phyloP scores from a whole-genome alignment of 495 filamentous ascomycete genomes.

The Tuber indicum region DNA sequence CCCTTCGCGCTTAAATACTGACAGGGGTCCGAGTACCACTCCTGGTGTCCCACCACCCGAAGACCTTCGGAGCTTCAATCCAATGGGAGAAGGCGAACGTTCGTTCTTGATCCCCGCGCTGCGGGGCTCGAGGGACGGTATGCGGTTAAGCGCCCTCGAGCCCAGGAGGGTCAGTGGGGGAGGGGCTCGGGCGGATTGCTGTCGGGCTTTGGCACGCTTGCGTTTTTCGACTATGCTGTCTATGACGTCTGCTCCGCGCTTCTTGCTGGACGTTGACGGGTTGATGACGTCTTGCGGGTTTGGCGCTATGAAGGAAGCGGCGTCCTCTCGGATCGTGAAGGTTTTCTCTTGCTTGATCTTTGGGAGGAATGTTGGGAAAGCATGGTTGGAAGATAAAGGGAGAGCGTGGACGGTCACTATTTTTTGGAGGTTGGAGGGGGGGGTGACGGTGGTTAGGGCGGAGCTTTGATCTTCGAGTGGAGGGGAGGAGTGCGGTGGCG shows the following conservation, averaged over 20 bases:
- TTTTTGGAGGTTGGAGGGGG: slow-evolving; percentile 8
- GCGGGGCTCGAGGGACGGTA: slow-evolving; percentile 5
- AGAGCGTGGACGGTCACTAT: slow-evolving; percentile 37
- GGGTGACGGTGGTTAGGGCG: background rate
- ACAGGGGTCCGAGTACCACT: background rate
- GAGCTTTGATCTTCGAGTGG: slow-evolving; percentile 8
- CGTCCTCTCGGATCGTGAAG: slow-evolving; percentile 3
- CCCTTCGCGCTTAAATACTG: background rate
- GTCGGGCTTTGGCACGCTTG: slow-evolving; percentile 24
- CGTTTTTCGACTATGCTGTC: slow-evolving; percentile 36
- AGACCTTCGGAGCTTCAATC: background rate
- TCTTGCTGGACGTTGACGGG: slow-evolving; percentile 31
- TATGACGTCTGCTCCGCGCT: slow-evolving; percentile 37
- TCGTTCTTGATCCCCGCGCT: slow-evolving; percentile 20
- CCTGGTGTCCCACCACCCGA: background rate
- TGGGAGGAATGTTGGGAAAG: slow-evolving; percentile 29
- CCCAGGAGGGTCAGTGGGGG: slow-evolving; percentile 29
- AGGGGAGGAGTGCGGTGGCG: slow-evolving; percentile 38
- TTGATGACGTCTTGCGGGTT: slow-evolving; percentile 39
- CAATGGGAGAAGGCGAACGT: slow-evolving; percentile 23
- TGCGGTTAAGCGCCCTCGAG: slow-evolving; percentile 17
- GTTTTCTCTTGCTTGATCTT: slow-evolving; percentile 15
- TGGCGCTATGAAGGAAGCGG: slow-evolving; percentile 31
- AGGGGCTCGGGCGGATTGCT: slow-evolving; percentile 7
- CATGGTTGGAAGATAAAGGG: slow-evolving; percentile 36